Conservation (phyloP, 768 basidiomycete species). For the Cyclocybe cylindracea region DNA sequence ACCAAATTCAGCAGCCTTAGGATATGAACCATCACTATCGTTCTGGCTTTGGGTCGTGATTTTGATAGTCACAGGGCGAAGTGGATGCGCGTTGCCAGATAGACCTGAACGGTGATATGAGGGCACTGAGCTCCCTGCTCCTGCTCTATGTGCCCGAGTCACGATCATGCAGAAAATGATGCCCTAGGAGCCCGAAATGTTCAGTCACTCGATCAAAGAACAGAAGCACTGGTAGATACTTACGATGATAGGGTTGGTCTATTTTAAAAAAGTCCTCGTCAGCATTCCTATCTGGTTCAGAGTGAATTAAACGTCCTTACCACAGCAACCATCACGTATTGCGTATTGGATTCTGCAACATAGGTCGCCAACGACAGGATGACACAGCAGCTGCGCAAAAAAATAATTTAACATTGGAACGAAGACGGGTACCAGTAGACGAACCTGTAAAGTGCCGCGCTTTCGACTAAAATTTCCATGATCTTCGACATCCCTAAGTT, state of each 20-base stretch:
- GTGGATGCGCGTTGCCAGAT: constrained; percentile 9
- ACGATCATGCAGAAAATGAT: constrained; percentile 25
- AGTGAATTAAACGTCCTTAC: constrained; percentile 3
- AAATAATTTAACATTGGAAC: not conserved
- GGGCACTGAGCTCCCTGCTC: constrained; percentile 1
- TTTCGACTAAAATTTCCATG: constrained; percentile 23
- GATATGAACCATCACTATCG: not conserved
- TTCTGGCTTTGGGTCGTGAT: constrained; percentile 18
- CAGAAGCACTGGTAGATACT: constrained; percentile 2
- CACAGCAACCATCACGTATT: constrained; percentile 18
- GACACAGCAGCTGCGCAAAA: constrained; percentile 11
- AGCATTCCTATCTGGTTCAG: not conserved
- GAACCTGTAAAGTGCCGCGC: constrained; percentile 19
- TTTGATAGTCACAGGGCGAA: constrained; percentile 17
- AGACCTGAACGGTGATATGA: constrained; percentile 11
- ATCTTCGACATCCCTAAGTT: constrained; percentile 17
- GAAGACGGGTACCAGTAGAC: not conserved
- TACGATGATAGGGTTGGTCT: constrained; percentile 22
- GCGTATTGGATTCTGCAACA: constrained; percentile 13
- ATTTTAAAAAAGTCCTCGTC: constrained; percentile 7
- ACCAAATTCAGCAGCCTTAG: constrained; percentile 9
- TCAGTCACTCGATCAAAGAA: not conserved
- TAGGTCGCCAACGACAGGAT: constrained; percentile 14
- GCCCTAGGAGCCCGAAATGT: constrained; percentile 11
- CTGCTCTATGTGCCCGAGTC: constrained; percentile 19